These are phyloP conservation scores for Rhizophora mangle DNA, from an alignment of 345 rosid species.

Conservation along the genomic window DNA sequence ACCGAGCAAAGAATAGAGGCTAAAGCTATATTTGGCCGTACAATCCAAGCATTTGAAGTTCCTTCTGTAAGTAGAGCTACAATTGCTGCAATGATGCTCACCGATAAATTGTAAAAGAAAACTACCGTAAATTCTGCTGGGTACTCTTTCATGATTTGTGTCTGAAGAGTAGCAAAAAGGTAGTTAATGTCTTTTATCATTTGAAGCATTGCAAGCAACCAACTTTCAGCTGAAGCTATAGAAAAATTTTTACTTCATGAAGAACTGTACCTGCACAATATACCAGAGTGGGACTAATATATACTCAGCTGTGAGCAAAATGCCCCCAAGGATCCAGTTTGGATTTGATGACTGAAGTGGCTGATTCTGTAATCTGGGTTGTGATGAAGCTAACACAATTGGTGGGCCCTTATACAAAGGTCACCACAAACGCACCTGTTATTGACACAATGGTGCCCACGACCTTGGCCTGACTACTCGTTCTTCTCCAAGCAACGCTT, in stretches of 20 bases:
- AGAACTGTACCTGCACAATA: conserved; percentile 67
- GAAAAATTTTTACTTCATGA: not conserved
- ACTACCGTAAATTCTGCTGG: conserved; percentile 81
- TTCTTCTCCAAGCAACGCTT: conserved; percentile 45
- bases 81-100: conserved; percentile 53
- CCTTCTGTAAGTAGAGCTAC: conserved; percentile 53
- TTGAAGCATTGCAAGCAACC: too few relatives aligned
- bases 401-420: conserved; percentile 76
- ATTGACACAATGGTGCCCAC: conserved; percentile 75
- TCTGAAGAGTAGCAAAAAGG: conserved; percentile 33
- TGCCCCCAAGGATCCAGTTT: conserved; percentile 73
- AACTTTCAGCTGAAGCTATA: too few relatives aligned
- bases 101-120: conserved; percentile 68
- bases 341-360: conserved; percentile 40
- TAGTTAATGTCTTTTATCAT: too few relatives aligned
- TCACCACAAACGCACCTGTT: conserved; percentile 69
- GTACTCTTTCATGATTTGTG: conserved; percentile 81
- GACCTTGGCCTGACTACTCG: conserved; percentile 73
- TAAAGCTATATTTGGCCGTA: conserved; percentile 51
- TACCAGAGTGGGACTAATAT: conserved; percentile 72
- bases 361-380: conserved; percentile 23
- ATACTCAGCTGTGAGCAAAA: conserved; percentile 64
- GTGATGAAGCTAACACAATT: conserved; percentile 35
- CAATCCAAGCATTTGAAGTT: conserved; percentile 55
- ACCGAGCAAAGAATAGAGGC: conserved; percentile 78